phyloP scores from a whole-genome alignment of 495 filamentous ascomycete species.

The Glonium stellatum region DNA sequence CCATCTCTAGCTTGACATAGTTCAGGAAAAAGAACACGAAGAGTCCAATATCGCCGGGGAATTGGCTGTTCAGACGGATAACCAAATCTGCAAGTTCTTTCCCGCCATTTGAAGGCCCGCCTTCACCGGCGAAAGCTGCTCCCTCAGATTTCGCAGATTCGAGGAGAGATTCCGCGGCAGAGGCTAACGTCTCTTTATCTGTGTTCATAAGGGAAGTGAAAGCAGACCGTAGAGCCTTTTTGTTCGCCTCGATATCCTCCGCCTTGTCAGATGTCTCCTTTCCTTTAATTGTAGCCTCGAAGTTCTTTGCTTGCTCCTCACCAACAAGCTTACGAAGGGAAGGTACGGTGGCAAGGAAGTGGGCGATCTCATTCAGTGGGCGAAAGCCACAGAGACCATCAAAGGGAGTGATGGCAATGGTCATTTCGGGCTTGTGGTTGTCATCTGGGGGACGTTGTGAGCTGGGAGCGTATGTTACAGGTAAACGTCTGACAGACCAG shows the following conservation, averaged over 20 bases:
- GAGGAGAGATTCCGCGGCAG: conserved; percentile 60
- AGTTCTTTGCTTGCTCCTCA: conserved; percentile 56
- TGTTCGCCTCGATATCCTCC: conserved; percentile 59
- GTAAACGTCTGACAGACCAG: conserved; percentile 41
- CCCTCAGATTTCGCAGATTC: conserved; percentile 59
- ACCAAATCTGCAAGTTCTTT: conserved; percentile 70
- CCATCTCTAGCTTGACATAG: conserved; percentile 70
- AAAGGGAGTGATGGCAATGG: conserved; percentile 91
- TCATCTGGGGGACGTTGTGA: conserved; percentile 53
- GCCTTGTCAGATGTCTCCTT: conserved; percentile 55
- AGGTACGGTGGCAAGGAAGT: conserved; percentile 71
- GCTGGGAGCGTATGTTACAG: neutral
- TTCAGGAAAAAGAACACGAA: conserved; percentile 80
- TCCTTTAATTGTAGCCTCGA: conserved; percentile 59
- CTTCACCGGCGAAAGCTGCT: conserved; percentile 55
- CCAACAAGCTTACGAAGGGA: conserved; percentile 73
- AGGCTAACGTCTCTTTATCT: conserved; percentile 54
- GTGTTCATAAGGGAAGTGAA: conserved; percentile 80
- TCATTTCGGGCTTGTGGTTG: conserved; percentile 99
- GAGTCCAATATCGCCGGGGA: conserved; percentile 67
- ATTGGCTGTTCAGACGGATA: conserved; percentile 64
- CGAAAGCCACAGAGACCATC: conserved; percentile 95
- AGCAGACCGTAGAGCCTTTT: conserved; percentile 63
- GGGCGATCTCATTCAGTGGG: conserved; percentile 73
- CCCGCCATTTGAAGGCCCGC: conserved; percentile 53